Percentiles rank a stretch among this genome's conserved stretches.
Conservation (phyloP, 1,139 yeast genomes). For the Saccharomyces pastorianus region DNA sequence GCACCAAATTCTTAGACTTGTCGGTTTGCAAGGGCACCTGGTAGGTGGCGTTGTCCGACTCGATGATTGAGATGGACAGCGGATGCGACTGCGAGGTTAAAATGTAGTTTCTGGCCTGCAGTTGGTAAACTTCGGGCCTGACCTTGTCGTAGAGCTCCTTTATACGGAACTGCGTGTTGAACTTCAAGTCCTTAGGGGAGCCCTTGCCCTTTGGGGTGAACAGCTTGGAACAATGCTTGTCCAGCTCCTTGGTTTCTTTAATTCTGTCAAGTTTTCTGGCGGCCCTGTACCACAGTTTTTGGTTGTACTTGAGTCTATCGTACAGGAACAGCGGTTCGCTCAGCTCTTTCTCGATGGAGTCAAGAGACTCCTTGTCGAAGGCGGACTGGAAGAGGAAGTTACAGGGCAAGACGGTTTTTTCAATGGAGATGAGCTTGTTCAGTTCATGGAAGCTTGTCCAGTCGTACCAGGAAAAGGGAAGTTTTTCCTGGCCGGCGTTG, state of each 20-base stretch:
- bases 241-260: conserved; percentile 2
- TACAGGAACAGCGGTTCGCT: conserved; percentile 11
- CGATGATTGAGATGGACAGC: conserved; percentile 16
- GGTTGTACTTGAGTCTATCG: conserved; percentile 9
- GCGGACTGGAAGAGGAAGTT: conserved; percentile 9
- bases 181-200: conserved; percentile 4
- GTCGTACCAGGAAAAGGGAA: conserved; percentile 26
- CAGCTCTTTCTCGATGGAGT: conserved; percentile 10
- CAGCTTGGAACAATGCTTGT: conserved; percentile 1
- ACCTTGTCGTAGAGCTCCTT: conserved; percentile 8
- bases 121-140: conserved; percentile 21
- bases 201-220: not conserved
- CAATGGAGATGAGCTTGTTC: conserved; percentile 17
- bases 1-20: conserved; percentile 9
- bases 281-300: conserved; percentile 7
- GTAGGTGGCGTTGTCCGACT: conserved; percentile 8
- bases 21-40: conserved; percentile 9
- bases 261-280: conserved; percentile 8
- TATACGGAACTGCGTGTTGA: conserved; percentile 7
- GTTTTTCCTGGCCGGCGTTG: not conserved
- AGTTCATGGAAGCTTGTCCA: conserved; percentile 21
- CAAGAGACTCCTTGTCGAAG: conserved; percentile 8
- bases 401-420: conserved; percentile 7
- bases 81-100: conserved; percentile 12
- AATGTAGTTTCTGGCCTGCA: conserved; percentile 20